phyloP scores from a whole-genome alignment of 1,139 yeast species.

The Meyerozyma athensensis region DNA sequence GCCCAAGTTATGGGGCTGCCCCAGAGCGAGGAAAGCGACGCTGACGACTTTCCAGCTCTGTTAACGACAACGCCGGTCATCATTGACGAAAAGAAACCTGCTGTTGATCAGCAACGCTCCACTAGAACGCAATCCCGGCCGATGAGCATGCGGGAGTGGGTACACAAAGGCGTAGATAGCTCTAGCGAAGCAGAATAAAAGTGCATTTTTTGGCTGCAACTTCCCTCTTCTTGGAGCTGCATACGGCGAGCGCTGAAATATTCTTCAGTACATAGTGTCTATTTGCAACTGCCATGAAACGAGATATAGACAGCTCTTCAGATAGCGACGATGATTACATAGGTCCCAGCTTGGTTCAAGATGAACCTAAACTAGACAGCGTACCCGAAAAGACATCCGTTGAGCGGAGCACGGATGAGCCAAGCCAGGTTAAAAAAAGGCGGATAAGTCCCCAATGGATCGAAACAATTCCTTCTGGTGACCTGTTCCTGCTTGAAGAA shows the following conservation, averaged over 20 bases:
- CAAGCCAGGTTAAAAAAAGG: background rate
- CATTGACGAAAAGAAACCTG: slow-evolving; percentile 7
- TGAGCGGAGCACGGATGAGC: no score
- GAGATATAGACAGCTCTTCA: background rate
- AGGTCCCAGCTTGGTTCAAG: background rate
- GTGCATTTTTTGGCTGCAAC: slow-evolving; percentile 1
- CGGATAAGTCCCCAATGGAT: no score
- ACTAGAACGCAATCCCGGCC: slow-evolving; percentile 8
- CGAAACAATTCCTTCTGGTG: background rate
- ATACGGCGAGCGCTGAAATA: no score
- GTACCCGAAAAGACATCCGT: background rate
- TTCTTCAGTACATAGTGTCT: background rate
- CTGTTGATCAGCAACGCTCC: background rate
- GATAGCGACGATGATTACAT: slow-evolving; percentile 2
- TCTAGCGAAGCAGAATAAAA: slow-evolving; percentile 14
- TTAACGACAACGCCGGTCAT: slow-evolving; percentile 8
- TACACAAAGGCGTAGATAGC: slow-evolving; percentile 10
- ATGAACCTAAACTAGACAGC: background rate
- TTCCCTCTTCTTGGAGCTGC: no score
- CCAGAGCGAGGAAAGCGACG: slow-evolving; percentile 28
- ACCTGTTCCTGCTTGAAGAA: background rate
- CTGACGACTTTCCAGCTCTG: slow-evolving; percentile 16
- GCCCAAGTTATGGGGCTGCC: slow-evolving; percentile 32
- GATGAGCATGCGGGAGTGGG: slow-evolving; percentile 13
- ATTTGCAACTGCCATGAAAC: background rate